phyloP scores from a whole-genome alignment of 495 filamentous ascomycete species.

The Xylaria curta region DNA sequence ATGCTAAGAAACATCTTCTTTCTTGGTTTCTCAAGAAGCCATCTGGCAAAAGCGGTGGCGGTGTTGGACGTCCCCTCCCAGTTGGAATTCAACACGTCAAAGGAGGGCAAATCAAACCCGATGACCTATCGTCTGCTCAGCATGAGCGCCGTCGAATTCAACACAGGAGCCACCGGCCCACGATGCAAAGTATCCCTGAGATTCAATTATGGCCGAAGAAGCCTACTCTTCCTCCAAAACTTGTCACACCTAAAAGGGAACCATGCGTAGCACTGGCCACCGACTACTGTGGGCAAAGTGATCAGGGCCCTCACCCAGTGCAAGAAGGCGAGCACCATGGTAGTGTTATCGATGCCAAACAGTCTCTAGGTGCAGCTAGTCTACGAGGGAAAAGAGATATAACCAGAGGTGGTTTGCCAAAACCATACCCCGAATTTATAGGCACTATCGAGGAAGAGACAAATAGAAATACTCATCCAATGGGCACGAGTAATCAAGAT shows the following conservation, averaged over 20 bases:
- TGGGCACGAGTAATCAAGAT: slow-evolving; percentile 14
- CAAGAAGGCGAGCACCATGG: slow-evolving; percentile 1
- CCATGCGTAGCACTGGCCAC: neutral
- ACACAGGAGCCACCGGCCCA: slow-evolving; percentile 20
- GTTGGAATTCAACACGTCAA: slow-evolving; percentile 18
- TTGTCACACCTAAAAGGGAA: slow-evolving; percentile 21
- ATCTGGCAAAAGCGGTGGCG: neutral
- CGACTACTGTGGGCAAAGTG: slow-evolving; percentile 21
- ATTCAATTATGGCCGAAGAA: slow-evolving; percentile 22
- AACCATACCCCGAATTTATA: slow-evolving; percentile 19
- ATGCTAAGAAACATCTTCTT: slow-evolving; percentile 30
- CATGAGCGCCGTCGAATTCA: slow-evolving; percentile 10
- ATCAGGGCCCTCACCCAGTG: slow-evolving; percentile 11
- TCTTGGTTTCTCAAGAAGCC: slow-evolving; percentile 39
- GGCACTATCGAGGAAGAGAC: slow-evolving; percentile 44
- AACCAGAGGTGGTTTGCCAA: slow-evolving; percentile 29
- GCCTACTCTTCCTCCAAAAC: slow-evolving; percentile 9
- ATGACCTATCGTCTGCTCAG: slow-evolving; percentile 11
- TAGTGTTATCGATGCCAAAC: slow-evolving; percentile 13
- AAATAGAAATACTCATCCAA: slow-evolving; percentile 31
- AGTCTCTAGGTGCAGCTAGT: slow-evolving; percentile 22
- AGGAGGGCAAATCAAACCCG: slow-evolving; percentile 21
- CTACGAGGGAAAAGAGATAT: slow-evolving; percentile 34
- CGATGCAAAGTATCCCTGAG: slow-evolving; percentile 25
- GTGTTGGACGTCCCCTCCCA: neutral